These are phyloP conservation scores for Alternaria conjuncta DNA, from an alignment of 2,329 filamentous ascomycete species.

Conservation along the genomic window DNA sequence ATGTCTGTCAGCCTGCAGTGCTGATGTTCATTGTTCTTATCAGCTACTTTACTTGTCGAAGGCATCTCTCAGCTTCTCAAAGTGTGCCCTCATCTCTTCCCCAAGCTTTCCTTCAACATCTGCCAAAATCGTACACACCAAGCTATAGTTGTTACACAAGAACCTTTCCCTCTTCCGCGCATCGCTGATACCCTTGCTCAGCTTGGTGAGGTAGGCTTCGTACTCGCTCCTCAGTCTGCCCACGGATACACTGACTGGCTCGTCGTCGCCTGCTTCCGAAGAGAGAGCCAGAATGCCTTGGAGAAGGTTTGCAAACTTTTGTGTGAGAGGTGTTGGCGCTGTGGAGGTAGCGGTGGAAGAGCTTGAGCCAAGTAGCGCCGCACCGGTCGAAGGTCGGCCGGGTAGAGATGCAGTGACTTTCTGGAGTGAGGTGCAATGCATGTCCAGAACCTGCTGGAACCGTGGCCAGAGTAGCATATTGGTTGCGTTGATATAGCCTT, in stretches of 20 bases:
- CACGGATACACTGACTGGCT: slow-evolving; percentile 85
- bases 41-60: slow-evolving; percentile 35
- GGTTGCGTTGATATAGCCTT: slow-evolving; percentile 91
- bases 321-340: slow-evolving; percentile 89
- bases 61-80: slow-evolving; percentile 64
- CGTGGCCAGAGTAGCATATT: slow-evolving; percentile 97
- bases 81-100: slow-evolving; percentile 75
- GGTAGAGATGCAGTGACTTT: slow-evolving; percentile 57
- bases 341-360: slow-evolving; percentile 65
- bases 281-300: slow-evolving; percentile 84
- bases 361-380: slow-evolving; percentile 46
- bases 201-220: slow-evolving; percentile 79
- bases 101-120: slow-evolving; percentile 75
- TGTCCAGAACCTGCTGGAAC: slow-evolving; percentile 91
- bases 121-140: slow-evolving; percentile 87
- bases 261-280: slow-evolving; percentile 90
- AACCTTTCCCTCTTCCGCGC: slow-evolving; percentile 84
- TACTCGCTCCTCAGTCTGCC: slow-evolving; percentile 79
- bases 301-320: slow-evolving; percentile 92
- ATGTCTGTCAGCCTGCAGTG: neutral
- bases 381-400: slow-evolving; percentile 41
- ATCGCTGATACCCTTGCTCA: slow-evolving; percentile 78
- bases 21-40: neutral
- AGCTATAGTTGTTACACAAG: slow-evolving; percentile 92
- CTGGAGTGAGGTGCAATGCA: slow-evolving; percentile 86